Conservation (phyloP, 225 moss, liverwort and hornwort genomes). For the Thuidium tamariscinum region DNA sequence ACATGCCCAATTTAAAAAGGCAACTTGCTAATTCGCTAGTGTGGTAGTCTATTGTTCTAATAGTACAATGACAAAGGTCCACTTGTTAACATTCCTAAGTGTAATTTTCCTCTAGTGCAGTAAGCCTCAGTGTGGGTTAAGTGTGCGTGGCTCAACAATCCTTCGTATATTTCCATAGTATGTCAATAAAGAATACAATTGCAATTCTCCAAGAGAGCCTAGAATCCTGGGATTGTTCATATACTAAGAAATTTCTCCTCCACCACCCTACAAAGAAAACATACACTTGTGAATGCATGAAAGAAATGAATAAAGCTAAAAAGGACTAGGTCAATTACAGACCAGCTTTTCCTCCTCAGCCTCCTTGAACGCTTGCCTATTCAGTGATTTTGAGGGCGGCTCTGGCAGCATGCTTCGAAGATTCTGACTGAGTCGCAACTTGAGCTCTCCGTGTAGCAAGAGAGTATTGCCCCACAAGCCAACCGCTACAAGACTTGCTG, state of each 20-base stretch:
- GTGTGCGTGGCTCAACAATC: background rate
- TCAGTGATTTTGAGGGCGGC: conserved; percentile 23
- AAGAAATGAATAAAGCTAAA: background rate
- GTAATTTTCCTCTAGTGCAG: background rate
- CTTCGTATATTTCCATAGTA: background rate
- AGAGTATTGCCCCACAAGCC: conserved; percentile 88
- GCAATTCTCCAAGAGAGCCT: background rate
- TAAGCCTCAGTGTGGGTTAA: background rate
- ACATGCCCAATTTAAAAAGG: background rate
- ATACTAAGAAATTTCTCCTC: background rate
- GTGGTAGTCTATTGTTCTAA: background rate
- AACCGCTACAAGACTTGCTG: conserved; percentile 60
- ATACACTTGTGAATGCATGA: background rate
- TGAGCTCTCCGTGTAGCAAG: conserved; percentile 82
- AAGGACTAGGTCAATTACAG: background rate
- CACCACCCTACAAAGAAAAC: background rate
- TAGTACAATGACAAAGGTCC: background rate
- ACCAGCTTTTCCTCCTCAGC: conserved; percentile 39
- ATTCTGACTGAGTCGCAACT: conserved; percentile 74
- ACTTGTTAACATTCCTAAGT: background rate
- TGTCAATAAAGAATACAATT: background rate
- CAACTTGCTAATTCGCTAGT: background rate
- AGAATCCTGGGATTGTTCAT: background rate
- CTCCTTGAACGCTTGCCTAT: conserved; percentile 14
- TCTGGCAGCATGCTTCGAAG: conserved; percentile 68